Percentiles rank a stretch among this genome's conserved stretches.
Evolutionary conservation across 371 early-diverging fungal genomes (phyloP).

Genomic region (Mucor indicus): DNA sequence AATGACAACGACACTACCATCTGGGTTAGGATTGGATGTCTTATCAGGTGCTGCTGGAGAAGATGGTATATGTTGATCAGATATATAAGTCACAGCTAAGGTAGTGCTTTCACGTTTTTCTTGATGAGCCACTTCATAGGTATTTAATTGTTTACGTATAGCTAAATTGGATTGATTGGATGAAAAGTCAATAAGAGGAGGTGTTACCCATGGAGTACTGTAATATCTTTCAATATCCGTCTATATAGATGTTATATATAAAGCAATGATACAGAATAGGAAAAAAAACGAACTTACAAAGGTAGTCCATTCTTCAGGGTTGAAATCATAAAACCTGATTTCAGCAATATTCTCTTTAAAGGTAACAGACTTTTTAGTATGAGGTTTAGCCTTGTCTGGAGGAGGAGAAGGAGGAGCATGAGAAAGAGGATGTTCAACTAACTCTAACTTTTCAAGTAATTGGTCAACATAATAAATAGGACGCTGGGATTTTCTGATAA

Average conservation of each 20-base stretch:
- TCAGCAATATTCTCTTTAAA: conserved; percentile 22
- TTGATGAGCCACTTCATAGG: conserved; percentile 12
- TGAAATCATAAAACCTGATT: conserved; percentile 18
- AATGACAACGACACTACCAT: neutral
- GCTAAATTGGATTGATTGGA: conserved; percentile 4
- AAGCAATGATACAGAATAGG: too few relatives aligned
- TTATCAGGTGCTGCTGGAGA: conserved; percentile 34
- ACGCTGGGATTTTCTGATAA: neutral
- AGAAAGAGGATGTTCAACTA: too few relatives aligned
- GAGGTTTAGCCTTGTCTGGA: neutral
- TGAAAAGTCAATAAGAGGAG: too few relatives aligned
- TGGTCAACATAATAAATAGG: conserved; percentile 10
- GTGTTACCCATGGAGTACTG: too few relatives aligned
- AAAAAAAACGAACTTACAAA: conserved; percentile 29
- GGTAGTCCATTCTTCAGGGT: conserved; percentile 27
- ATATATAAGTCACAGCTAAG: conserved; percentile 27
- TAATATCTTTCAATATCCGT: too few relatives aligned
- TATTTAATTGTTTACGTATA: conserved; percentile 3
- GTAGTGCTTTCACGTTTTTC: conserved; percentile 15
- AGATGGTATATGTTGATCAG: conserved; percentile 28
- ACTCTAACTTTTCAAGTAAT: conserved; percentile 4
- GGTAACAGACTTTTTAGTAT: too few relatives aligned
- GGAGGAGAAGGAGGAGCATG: neutral
- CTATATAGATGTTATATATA: too few relatives aligned
- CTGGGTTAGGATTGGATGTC: conserved; percentile 2